phyloP scores from a whole-genome alignment of 139 green algal genomes.

The Eudorina sp. region DNA sequence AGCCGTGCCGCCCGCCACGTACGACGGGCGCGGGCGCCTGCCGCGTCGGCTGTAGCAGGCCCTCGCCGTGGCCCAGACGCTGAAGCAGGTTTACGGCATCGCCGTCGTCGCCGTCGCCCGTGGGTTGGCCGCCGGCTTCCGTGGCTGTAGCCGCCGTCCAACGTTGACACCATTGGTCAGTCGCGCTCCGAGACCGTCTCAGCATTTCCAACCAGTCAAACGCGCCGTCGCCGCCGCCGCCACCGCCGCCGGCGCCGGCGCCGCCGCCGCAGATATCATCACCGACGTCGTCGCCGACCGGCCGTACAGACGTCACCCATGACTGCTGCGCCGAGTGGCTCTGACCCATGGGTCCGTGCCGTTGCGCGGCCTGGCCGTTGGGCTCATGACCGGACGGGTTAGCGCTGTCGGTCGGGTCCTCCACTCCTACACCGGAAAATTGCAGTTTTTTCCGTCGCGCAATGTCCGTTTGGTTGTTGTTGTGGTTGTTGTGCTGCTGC shows the following conservation, averaged over 20 bases:
- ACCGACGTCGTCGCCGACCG: slow-evolving; percentile 1
- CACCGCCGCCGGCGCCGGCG: neutral
- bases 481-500: no score
- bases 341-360: neutral
- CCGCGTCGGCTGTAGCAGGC: neutral
- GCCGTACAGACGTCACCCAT: neutral
- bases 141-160: neutral
- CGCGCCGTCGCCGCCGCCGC: neutral
- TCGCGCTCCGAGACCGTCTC: neutral
- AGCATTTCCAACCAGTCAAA: neutral
- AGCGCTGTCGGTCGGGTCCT: no score
- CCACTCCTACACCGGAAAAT: no score
- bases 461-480: no score
- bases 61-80: neutral
- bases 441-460: no score
- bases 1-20: neutral
- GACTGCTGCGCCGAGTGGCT: neutral
- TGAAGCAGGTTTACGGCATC: neutral
- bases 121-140: neutral
- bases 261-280: neutral
- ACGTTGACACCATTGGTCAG: no score
- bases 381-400: no score
- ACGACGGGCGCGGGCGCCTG: neutral
- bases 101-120: neutral
- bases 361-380: no score